Evolutionary conservation across 306 rosid genomes (phyloP), one percentile per base, ranked within the genome.

Genomic region (Gleditsia sinensis): DNA sequence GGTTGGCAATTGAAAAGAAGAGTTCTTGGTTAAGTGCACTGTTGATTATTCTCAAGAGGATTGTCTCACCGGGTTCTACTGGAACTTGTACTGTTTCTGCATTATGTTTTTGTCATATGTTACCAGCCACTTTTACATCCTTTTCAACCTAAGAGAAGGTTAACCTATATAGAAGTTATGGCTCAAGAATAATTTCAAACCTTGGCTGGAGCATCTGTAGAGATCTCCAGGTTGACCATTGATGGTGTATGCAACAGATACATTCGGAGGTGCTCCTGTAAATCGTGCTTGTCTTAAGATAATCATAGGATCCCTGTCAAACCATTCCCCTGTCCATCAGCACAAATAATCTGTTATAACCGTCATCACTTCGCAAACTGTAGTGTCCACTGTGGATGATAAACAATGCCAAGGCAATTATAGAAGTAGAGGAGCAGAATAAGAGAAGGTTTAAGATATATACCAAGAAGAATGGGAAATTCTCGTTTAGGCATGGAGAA

Each of bases 171-270:
- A 28, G 62, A 69, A 76, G 45, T 16, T 63, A 25, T 67, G 56
- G 43, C n/a, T 61, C 34, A 13, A 59, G 36, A 30, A 43, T 48
- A 42, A 61, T 32, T 64, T 30, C 74, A 54, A 72, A 94, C 97
- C 98, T 94, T 69, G 79, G 24, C 64, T 72, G 9, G 98, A 94
- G 77, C 98, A 94, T 39, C 83, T 43, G 45, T 90, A 91, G 46
- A 91, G 85, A 79, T 94, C 98, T 46, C 98, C 97, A 1, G 98
- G 98, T 78, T 91, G 95, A 66, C 93, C 96, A 42, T 94, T 94
- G 0, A 94, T 83, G 70, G 98, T 94, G 71, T 65, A 94, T 28
- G 98, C 95, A 76, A 85, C 82, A 39, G 98, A 94, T 19, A 69
- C 81, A 68, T 88, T 88, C 8, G 97, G 96, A 53, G 91, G 56